phyloP scores from a whole-genome alignment of 2,329 filamentous ascomycete species.

The Aspergillus candidus region DNA sequence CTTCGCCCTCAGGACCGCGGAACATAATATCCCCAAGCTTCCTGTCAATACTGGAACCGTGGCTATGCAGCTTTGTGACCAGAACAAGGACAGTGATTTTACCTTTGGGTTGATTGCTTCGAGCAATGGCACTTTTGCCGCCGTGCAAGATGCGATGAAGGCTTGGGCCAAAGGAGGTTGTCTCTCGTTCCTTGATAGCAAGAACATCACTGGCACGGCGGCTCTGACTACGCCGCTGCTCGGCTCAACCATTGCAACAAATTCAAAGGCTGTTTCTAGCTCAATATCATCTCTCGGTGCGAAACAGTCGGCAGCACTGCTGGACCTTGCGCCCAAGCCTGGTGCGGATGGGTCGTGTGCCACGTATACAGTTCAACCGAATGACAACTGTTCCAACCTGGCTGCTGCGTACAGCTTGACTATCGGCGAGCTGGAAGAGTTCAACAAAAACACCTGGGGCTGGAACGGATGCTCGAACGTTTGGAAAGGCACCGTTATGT shows the following conservation, averaged over 20 bases:
- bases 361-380: slow-evolving; percentile 26
- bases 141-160: slow-evolving; percentile 1
- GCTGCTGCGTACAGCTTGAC: slow-evolving; percentile 28
- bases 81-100: not conserved
- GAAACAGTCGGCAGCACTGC: not conserved
- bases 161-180: not conserved
- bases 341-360: slow-evolving; percentile 35
- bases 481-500: slow-evolving; percentile 28
- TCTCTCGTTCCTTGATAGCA: not conserved
- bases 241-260: not conserved
- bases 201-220: not conserved
- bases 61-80: slow-evolving; percentile 1
- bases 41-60: not conserved
- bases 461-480: slow-evolving; percentile 37
- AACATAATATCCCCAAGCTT: not conserved
- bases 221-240: not conserved
- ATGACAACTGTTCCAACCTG: slow-evolving; percentile 30
- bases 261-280: not conserved
- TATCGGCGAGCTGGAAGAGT: slow-evolving; percentile 29
- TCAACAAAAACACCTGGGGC: slow-evolving; percentile 43
- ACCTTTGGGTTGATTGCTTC: not conserved
- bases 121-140: slow-evolving; percentile 1
- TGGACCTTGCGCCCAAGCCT: slow-evolving; percentile 26
- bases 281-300: not conserved
- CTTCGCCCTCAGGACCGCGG: not conserved